Conservation (phyloP, 371 early-diverging fungal species). For the Parasitella parasitica region DNA sequence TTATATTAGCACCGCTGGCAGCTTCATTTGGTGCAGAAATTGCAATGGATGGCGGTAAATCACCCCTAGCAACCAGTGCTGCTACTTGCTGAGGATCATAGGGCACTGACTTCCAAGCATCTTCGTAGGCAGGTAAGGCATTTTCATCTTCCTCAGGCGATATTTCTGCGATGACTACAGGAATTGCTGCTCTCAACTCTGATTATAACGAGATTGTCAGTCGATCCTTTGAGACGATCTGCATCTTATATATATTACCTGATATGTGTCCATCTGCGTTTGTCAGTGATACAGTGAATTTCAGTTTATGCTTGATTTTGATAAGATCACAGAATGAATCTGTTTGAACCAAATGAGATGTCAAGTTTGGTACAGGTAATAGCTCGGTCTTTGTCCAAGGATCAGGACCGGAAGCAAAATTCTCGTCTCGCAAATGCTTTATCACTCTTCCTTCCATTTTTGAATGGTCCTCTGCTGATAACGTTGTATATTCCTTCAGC, state of each 20-base stretch:
- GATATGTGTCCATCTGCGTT: constrained; percentile 54
- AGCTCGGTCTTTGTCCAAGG: constrained; percentile 34
- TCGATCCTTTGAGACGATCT: background rate
- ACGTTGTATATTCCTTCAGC: constrained; percentile 42
- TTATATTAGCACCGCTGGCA: constrained; percentile 79
- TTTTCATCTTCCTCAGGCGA: constrained; percentile 42
- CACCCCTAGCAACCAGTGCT: constrained; percentile 31
- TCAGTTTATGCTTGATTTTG: constrained; percentile 44
- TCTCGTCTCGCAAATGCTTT: constrained; percentile 30
- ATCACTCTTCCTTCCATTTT: constrained; percentile 38
- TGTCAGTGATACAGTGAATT: constrained; percentile 40
- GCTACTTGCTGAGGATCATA: constrained; percentile 38
- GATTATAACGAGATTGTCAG: too few species aligned
- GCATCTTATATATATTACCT: constrained; percentile 18
- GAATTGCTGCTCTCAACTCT: constrained; percentile 50
- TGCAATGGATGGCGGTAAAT: constrained; percentile 39
- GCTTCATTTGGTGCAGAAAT: constrained; percentile 80
- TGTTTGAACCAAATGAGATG: constrained; percentile 27
- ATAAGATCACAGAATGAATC: constrained; percentile 38
- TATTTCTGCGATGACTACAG: constrained; percentile 36
- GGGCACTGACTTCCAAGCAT: constrained; percentile 49
- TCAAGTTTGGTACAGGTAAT: constrained; percentile 24
- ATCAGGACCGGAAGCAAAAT: constrained; percentile 18
- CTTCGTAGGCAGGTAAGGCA: constrained; percentile 47
- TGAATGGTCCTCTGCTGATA: constrained; percentile 28